Evolutionary conservation across 805 yeast species (phyloP).

Genomic region (Hanseniaspora occidentalis): DNA sequence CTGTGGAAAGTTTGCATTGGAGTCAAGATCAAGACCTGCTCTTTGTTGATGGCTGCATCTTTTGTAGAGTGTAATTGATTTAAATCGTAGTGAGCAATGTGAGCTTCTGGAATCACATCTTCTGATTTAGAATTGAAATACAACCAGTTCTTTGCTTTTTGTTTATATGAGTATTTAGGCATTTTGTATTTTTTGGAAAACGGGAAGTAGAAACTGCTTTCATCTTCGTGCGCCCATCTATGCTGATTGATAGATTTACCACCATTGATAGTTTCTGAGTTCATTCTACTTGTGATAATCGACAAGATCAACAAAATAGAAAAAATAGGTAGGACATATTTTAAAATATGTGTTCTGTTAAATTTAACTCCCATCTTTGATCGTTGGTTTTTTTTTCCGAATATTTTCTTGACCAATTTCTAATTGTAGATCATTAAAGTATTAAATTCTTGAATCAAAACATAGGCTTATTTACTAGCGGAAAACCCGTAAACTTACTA

Average conservation of each 20-base stretch:
- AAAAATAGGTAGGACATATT: constrained; percentile 4
- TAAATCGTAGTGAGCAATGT: constrained; percentile 73
- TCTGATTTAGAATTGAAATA: constrained; percentile 36
- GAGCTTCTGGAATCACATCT: constrained; percentile 54
- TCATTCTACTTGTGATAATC: constrained; percentile 2
- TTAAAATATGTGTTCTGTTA: constrained; percentile 2
- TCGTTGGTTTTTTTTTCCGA: neutral
- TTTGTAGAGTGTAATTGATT: constrained; percentile 64
- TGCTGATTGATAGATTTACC: constrained; percentile 18
- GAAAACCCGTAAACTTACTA: too few relatives aligned
- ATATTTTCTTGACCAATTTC: too few relatives aligned
- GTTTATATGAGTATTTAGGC: constrained; percentile 37
- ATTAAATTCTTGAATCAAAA: too few relatives aligned
- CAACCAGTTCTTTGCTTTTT: constrained; percentile 29
- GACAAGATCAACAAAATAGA: constrained; percentile 4
- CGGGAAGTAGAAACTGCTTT: constrained; percentile 24
- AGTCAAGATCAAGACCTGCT: constrained; percentile 73
- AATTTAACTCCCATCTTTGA: neutral
- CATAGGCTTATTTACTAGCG: neutral
- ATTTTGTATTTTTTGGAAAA: constrained; percentile 21
- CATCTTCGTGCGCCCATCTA: constrained; percentile 26
- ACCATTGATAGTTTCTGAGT: constrained; percentile 11
- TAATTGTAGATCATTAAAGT: too few relatives aligned
- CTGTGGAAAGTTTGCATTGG: constrained; percentile 83
- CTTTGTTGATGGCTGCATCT: constrained; percentile 61